These are phyloP conservation scores for Lecanoromycetidae sp. DNA, from an alignment of 2,329 filamentous ascomycete species.

Conservation along the genomic window DNA sequence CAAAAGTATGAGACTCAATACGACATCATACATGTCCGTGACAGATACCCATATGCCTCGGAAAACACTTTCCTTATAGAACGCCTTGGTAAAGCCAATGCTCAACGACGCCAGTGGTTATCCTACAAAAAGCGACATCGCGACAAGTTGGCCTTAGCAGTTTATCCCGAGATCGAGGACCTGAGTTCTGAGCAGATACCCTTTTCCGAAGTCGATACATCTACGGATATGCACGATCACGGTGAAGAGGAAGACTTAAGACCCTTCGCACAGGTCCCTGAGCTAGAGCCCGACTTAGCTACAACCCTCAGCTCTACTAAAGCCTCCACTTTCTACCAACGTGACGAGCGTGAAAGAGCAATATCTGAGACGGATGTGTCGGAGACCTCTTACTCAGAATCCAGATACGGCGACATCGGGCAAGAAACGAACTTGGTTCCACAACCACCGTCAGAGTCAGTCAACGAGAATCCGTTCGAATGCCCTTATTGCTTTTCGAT, in stretches of 20 bases:
- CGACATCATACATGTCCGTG: not conserved
- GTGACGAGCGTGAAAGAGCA: not conserved
- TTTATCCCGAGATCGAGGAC: not conserved
- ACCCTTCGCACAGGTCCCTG: not conserved
- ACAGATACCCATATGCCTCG: not conserved
- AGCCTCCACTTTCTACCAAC: not conserved
- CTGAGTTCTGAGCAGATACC: not conserved
- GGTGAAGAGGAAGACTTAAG: not conserved
- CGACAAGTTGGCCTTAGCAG: not conserved
- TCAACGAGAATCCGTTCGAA: not conserved
- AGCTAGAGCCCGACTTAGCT: not conserved
- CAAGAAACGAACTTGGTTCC: not conserved
- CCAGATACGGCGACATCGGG: not conserved
- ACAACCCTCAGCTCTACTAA: not conserved
- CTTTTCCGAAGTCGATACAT: not conserved
- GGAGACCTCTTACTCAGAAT: not conserved
- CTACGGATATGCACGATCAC: not conserved
- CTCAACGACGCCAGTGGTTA: conserved; percentile 3
- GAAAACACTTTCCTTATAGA: not conserved
- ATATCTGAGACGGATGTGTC: not conserved
- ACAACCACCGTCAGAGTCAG: not conserved
- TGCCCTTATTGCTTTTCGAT: not conserved
- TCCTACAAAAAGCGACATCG: conserved; percentile 2
- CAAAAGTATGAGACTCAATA: not conserved
- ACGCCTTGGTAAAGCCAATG: not conserved